Conservation (phyloP, 1,139 yeast genomes). For the Geotrichum australiense region DNA sequence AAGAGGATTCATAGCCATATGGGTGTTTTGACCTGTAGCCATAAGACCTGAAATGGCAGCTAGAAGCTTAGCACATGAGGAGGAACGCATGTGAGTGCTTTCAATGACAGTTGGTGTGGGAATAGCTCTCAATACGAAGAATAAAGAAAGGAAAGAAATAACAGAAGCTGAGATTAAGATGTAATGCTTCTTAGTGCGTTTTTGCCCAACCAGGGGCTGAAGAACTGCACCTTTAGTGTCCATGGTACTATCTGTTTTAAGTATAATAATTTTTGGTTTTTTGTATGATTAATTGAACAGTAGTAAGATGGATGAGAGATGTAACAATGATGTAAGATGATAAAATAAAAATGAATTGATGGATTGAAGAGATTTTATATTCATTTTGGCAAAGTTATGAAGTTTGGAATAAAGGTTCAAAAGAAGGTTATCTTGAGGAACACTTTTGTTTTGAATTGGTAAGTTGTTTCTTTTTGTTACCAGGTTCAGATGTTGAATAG, state of each 20-base stretch:
- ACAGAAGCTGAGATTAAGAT: conserved; percentile 6
- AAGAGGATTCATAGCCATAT: background rate
- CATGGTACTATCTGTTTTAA: background rate
- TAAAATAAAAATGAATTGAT: background rate
- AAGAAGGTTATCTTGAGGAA: no score
- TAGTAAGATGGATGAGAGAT: background rate
- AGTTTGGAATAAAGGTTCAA: no score
- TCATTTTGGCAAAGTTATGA: background rate
- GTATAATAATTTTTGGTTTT: background rate
- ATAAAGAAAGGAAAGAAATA: conserved; percentile 11
- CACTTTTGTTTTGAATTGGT: no score
- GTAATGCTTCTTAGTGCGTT: background rate
- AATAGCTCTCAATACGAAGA: conserved; percentile 6
- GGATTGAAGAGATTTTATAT: background rate
- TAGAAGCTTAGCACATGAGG: conserved; percentile 2
- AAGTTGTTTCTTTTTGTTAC: no score
- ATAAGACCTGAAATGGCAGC: conserved; percentile 7
- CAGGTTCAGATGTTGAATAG: no score
- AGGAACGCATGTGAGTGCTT: conserved; percentile 4
- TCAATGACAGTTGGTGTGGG: conserved; percentile 12
- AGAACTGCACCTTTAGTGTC: conserved; percentile 8
- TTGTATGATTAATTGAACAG: background rate
- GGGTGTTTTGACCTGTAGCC: conserved; percentile 12
- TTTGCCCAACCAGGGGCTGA: conserved; percentile 8
- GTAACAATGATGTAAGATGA: no score